Conservation (phyloP, 768 basidiomycete genomes). For the Polyporus arcularius region DNA sequence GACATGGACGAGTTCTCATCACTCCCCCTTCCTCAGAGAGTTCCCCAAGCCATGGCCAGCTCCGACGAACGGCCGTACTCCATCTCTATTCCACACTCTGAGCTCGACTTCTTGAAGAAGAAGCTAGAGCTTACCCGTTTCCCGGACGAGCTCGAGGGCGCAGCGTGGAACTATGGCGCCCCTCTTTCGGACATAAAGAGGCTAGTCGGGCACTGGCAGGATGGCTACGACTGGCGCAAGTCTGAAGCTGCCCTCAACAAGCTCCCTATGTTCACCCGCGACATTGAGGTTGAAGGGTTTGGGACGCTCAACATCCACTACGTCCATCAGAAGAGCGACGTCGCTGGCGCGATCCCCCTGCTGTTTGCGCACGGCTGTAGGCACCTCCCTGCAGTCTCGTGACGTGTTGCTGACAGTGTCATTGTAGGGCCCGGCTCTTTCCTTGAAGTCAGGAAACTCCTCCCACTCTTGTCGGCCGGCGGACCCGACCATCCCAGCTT, state of each 20-base stretch:
- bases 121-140: constrained; percentile 30
- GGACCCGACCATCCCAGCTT: constrained; percentile 52
- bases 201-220: constrained; percentile 50
- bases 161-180: constrained; percentile 32
- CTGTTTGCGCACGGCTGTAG: constrained; percentile 63
- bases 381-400: constrained; percentile 13
- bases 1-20: too few species aligned
- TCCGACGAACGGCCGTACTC: constrained; percentile 24
- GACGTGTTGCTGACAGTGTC: background rate
- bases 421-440: constrained; percentile 61
- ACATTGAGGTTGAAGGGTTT: constrained; percentile 49
- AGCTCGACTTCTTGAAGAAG: constrained; percentile 22
- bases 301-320: constrained; percentile 58
- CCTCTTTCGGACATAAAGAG: constrained; percentile 52
- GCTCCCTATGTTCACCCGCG: constrained; percentile 57
- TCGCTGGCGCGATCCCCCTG: constrained; percentile 27
- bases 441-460: constrained; percentile 55
- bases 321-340: constrained; percentile 46
- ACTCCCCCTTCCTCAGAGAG: too few species aligned
- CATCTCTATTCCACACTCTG: constrained; percentile 21
- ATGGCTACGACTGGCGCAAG: constrained; percentile 57
- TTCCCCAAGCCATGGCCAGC: too few species aligned
- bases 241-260: constrained; percentile 54
- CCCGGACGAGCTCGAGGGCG: constrained; percentile 30
- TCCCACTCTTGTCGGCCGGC: constrained; percentile 49